Conservation (phyloP, 2,329 filamentous ascomycete species). For the Sporothrix brasiliensis region DNA sequence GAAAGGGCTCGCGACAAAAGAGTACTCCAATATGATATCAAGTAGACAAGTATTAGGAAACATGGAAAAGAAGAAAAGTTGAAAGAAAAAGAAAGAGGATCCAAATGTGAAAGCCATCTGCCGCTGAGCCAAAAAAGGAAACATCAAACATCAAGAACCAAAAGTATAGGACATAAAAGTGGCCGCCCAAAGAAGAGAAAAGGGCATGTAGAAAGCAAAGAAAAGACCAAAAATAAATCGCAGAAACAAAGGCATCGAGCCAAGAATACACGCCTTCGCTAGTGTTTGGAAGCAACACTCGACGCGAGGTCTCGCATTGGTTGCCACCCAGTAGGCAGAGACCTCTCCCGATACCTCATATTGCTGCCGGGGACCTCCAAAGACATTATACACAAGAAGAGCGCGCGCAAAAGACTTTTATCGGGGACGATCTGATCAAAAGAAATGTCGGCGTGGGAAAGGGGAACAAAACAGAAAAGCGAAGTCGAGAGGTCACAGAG, state of each 20-base stretch:
- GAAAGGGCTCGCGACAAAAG: neutral
- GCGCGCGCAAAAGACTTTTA: slow-evolving; percentile 13
- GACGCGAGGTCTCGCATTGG: slow-evolving; percentile 7
- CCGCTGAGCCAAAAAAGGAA: slow-evolving; percentile 2
- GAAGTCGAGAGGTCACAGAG: neutral
- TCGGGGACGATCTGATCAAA: slow-evolving; percentile 16
- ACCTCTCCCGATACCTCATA: neutral
- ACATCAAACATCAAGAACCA: neutral
- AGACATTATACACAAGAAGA: slow-evolving; percentile 6
- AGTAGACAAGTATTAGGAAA: slow-evolving; percentile 17
- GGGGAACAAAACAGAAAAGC: neutral
- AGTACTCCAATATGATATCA: slow-evolving; percentile 22
- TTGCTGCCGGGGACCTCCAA: neutral
- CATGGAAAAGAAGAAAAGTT: neutral
- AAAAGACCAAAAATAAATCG: neutral
- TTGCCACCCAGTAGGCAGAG: neutral
- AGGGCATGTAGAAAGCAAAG: neutral
- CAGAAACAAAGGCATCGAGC: slow-evolving; percentile 8
- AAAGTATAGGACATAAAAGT: neutral
- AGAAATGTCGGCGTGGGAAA: neutral
- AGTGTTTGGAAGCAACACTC: slow-evolving; percentile 1
- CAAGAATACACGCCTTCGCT: neutral
- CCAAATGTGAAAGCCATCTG: slow-evolving; percentile 2
- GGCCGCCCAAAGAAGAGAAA: slow-evolving; percentile 9
- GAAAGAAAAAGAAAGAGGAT: neutral